Conservation (phyloP, 306 rosid species). For the Elaeagnus macrophylla region DNA sequence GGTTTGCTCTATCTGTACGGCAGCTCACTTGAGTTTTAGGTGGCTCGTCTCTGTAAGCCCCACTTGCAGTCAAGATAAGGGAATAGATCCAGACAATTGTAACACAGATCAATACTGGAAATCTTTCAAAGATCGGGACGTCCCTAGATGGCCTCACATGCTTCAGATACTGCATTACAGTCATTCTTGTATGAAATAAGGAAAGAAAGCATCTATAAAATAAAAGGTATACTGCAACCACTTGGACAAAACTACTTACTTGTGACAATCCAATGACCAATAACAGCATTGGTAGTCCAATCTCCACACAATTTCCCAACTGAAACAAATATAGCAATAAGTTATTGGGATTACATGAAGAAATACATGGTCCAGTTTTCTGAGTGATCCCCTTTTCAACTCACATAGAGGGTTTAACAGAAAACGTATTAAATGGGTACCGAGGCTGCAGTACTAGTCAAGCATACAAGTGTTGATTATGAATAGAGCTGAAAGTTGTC, state of each 20-base stretch:
- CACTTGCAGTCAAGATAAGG: conserved; percentile 78
- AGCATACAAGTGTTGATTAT: no score
- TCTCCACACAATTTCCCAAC: conserved; percentile 90
- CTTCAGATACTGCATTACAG: conserved; percentile 76
- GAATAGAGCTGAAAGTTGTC: no score
- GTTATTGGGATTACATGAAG: neutral
- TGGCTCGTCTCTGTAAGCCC: conserved; percentile 63
- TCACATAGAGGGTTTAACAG: no score
- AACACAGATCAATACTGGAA: conserved; percentile 79
- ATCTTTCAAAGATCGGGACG: conserved; percentile 78
- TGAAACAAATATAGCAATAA: conserved; percentile 29
- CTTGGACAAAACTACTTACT: conserved; percentile 42
- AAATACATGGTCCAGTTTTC: no score
- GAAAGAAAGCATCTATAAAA: conserved; percentile 5
- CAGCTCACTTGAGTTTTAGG: conserved; percentile 54
- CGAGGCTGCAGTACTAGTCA: no score
- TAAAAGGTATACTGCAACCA: neutral
- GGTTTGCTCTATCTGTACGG: conserved; percentile 75
- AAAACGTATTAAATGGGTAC: no score
- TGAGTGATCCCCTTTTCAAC: no score
- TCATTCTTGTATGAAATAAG: conserved; percentile 2
- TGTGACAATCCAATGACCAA: conserved; percentile 77
- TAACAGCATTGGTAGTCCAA: conserved; percentile 83
- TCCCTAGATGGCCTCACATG: conserved; percentile 81
- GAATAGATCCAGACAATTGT: conserved; percentile 83